phyloP scores from a whole-genome alignment of 148 eudicot species.

The Camellia granthamiana region DNA sequence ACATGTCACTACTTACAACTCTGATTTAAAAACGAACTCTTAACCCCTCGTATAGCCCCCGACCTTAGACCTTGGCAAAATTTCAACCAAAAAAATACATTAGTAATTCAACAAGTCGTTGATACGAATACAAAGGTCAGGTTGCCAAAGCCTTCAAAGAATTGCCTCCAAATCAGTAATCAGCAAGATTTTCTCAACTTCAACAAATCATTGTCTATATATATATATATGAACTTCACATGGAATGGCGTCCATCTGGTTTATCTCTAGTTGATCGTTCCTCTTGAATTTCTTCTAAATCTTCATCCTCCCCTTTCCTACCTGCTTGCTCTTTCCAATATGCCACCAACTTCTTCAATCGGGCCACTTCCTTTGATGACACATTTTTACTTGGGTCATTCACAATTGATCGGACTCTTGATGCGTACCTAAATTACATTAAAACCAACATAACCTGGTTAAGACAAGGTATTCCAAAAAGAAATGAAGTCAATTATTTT shows the following conservation, averaged over 20 bases:
- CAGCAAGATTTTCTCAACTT: background rate
- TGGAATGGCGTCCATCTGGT: slow-evolving; percentile 68
- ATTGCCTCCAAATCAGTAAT: background rate
- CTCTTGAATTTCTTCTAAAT: slow-evolving; percentile 91
- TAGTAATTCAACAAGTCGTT: slow-evolving; percentile 18
- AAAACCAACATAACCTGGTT: slow-evolving; percentile 2
- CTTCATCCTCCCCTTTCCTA: slow-evolving; percentile 83
- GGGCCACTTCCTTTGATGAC: slow-evolving; percentile 90
- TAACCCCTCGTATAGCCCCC: background rate
- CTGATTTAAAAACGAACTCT: background rate
- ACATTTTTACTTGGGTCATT: slow-evolving; percentile 95
- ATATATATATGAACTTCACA: slow-evolving; percentile 32
- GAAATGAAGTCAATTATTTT: background rate
- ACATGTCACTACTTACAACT: slow-evolving; percentile 2
- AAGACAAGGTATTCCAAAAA: background rate
- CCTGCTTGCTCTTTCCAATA: slow-evolving; percentile 99
- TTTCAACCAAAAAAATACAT: background rate
- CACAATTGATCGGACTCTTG: slow-evolving; percentile 89
- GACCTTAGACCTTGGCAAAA: slow-evolving; percentile 10
- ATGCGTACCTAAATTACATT: slow-evolving; percentile 64
- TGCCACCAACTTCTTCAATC: slow-evolving; percentile 71
- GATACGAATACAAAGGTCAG: slow-evolving; percentile 11
- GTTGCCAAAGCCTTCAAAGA: slow-evolving; percentile 5
- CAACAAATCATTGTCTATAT: background rate
- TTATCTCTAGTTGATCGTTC: slow-evolving; percentile 57